Base-by-base conservation (phyloP, 306 rosid genomes). In the Myrica gale region DNA sequence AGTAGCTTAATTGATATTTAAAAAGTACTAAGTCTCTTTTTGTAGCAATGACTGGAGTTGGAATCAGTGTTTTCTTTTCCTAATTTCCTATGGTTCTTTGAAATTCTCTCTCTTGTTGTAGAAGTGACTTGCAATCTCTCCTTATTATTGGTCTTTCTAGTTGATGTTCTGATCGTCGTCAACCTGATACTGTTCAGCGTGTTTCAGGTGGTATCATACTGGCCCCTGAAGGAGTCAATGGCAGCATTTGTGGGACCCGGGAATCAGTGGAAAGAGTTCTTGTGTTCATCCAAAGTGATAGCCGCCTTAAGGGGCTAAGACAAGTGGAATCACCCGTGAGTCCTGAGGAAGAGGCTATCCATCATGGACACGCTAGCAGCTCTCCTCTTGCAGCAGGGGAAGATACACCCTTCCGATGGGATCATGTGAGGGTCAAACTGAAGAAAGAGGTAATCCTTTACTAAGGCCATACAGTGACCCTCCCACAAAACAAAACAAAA, bases 171-270 rank as follows among this genome's bases (percentile, higher is more conserved):
- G 68, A 13, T 81, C 43, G 50, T 61, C 66, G 61, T 32, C 75
- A 68, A 76, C 83, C 90, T 89, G 93, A 92, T 88, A 74, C 82
- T 85, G 76, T 84, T 84, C 98, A 92, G 96, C 90, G 81, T 74
- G 92, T 95, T 88, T 95, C 97, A 88, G 98, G 98, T 1, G 96
- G 98, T 79, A 89, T 95, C 67, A 92, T 92, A 87, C 97, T 92
- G 73, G 97, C 97, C 0, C 86, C 90, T 23, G 97, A 92, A 88
- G 98, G 97, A 75, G 89, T 92, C 82, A 95, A 95, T 78, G 98
- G 97, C 79, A 90, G 97, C 92, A 83, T 92, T 55, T 95, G 98
- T 62, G 98, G 97, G 61, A 85, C 80, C 6, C 74, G 84, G n/a
- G 91, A 89, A 74, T 83, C 95, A 0, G 95, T 94, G 83, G 92